Evolutionary conservation across 2,329 filamentous ascomycete species (phyloP).

Genomic region (Calonectria pauciramosa): DNA sequence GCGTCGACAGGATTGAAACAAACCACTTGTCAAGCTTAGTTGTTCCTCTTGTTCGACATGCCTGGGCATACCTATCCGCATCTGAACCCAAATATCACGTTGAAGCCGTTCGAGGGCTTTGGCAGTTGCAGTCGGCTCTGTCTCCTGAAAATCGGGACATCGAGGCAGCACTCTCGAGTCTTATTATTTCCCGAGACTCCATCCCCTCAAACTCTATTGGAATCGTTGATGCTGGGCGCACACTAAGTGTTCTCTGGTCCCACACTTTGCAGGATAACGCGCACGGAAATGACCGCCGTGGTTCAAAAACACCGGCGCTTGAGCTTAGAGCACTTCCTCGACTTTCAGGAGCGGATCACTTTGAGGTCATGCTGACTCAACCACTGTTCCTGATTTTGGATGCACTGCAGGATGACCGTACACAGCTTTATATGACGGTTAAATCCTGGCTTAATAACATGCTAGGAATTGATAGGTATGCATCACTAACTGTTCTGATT

Average conservation of each 20-base stretch:
- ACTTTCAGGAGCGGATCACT: slow-evolving; percentile 71
- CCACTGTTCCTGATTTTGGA: slow-evolving; percentile 89
- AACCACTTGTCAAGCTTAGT: slow-evolving; percentile 74
- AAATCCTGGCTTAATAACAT: slow-evolving; percentile 84
- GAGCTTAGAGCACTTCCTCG: slow-evolving; percentile 54
- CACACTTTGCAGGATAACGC: slow-evolving; percentile 77
- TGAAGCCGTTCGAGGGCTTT: slow-evolving; percentile 87
- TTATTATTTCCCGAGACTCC: slow-evolving; percentile 71
- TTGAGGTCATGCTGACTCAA: slow-evolving; percentile 81
- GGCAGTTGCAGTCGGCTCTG: slow-evolving; percentile 84
- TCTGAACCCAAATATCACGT: slow-evolving; percentile 92
- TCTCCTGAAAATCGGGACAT: slow-evolving; percentile 78
- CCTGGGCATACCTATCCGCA: slow-evolving; percentile 88
- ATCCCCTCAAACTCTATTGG: slow-evolving; percentile 40
- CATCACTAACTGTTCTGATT: not conserved
- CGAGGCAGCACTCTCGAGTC: slow-evolving; percentile 80
- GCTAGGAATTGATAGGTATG: slow-evolving; percentile 73
- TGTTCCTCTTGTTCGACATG: slow-evolving; percentile 75
- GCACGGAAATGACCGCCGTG: slow-evolving; percentile 61
- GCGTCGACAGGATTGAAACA: slow-evolving; percentile 63
- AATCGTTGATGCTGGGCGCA: slow-evolving; percentile 73
- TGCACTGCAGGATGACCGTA: slow-evolving; percentile 78
- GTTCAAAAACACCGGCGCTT: slow-evolving; percentile 59
- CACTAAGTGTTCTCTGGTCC: slow-evolving; percentile 85
- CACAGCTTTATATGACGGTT: slow-evolving; percentile 81